Percentiles rank a stretch among this genome's conserved stretches.
Conservation (phyloP, 768 basidiomycete genomes). For the Dentipellis sp. region DNA sequence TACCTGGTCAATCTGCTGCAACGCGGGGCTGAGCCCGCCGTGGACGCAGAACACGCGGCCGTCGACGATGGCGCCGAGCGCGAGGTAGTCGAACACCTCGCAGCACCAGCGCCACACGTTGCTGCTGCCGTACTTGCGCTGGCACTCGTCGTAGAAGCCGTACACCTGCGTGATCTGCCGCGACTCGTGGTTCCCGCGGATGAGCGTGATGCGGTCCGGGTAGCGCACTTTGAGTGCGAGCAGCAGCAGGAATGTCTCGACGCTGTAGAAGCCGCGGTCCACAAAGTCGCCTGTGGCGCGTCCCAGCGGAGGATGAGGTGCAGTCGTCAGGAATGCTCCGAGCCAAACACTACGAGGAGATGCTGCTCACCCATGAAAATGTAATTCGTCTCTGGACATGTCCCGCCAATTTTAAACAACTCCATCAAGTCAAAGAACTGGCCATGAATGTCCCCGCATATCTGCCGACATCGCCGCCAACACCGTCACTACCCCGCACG, state of each 20-base stretch:
- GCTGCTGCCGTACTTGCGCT: conserved; percentile 86
- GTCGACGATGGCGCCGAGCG: conserved; percentile 92
- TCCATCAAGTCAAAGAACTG: conserved; percentile 97
- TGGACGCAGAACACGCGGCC: conserved; percentile 97
- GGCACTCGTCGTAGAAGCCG: conserved; percentile 94
- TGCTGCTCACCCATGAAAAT: conserved; percentile 81
- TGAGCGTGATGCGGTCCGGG: conserved; percentile 93
- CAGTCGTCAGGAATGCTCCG: conserved; percentile 7
- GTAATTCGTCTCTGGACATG: conserved; percentile 90
- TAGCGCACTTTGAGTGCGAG: conserved; percentile 95
- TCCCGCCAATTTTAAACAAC: conserved; percentile 87
- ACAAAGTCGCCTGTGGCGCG: conserved; percentile 81
- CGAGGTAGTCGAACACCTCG: conserved; percentile 96
- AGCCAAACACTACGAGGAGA: conserved; percentile 2
- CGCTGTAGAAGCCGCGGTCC: conserved; percentile 94
- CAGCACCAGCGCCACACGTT: conserved; percentile 99
- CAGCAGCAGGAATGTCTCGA: conserved; percentile 92
- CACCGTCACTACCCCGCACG: conserved; percentile 19
- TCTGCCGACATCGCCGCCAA: conserved; percentile 39
- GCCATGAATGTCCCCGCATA: conserved; percentile 95
- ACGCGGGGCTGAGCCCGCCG: conserved; percentile 87
- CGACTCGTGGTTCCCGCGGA: conserved; percentile 96
- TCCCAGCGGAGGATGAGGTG: neutral
- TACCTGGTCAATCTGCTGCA: conserved; percentile 85
- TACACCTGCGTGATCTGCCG: conserved; percentile 96